Conservation (phyloP, 106 monocot genomes). For the Platanthera zijinensis region DNA sequence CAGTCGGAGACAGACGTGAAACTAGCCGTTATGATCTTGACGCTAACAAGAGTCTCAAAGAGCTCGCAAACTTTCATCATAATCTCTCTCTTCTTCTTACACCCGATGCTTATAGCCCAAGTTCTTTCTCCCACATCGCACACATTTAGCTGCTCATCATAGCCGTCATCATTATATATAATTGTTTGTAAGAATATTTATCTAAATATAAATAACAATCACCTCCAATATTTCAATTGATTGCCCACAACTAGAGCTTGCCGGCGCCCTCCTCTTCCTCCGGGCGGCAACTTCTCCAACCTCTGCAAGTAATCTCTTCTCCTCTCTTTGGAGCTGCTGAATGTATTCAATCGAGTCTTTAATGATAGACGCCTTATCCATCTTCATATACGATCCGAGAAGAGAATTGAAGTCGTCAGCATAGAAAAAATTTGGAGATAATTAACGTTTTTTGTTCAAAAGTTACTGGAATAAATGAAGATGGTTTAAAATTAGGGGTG, state of each 20-base stretch:
- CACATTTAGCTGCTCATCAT: constrained; percentile 43
- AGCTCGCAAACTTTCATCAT: constrained; percentile 47
- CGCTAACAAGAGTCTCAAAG: constrained; percentile 43
- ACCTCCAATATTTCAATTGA: constrained; percentile 17
- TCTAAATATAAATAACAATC: not conserved
- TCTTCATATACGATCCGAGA: constrained; percentile 13
- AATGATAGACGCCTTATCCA: constrained; percentile 82
- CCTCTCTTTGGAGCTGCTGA: constrained; percentile 52
- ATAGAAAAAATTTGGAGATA: not conserved
- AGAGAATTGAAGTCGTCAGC: not conserved
- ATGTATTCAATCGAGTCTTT: constrained; percentile 82
- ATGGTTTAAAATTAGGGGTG: too few relatives aligned
- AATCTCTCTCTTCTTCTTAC: constrained; percentile 52
- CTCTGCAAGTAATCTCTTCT: constrained; percentile 42
- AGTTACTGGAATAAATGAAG: too few relatives aligned
- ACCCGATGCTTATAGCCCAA: constrained; percentile 47
- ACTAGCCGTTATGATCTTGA: constrained; percentile 58
- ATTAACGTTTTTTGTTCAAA: not conserved
- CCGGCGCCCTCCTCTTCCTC: not conserved
- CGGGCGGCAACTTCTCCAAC: constrained; percentile 3
- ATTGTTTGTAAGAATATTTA: not conserved
- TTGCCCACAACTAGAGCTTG: not conserved
- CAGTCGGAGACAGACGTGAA: constrained; percentile 59
- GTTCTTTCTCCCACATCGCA: constrained; percentile 35
- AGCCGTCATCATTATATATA: not conserved